phyloP scores from a whole-genome alignment of 306 rosid genomes.

The Senna tora region DNA sequence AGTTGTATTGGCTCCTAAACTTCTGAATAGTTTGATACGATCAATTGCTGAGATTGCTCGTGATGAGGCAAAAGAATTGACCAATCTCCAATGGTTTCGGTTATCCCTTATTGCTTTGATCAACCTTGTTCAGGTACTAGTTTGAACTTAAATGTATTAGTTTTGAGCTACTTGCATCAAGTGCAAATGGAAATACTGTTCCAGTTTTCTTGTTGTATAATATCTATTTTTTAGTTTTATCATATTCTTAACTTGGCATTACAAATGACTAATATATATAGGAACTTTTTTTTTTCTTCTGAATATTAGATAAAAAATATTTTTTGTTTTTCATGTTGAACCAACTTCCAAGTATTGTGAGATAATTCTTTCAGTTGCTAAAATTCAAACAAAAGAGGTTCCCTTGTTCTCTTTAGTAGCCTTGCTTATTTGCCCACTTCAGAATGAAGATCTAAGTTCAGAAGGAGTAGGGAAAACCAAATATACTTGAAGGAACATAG shows the following conservation, averaged over 20 bases:
- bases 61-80: constrained; percentile 59
- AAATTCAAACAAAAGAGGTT: background rate
- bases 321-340: background rate
- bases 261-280: no score
- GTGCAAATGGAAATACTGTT: constrained; percentile 21
- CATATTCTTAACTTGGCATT: constrained; percentile 3
- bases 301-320: background rate
- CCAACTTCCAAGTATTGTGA: background rate
- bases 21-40: constrained; percentile 71
- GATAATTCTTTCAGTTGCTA: background rate
- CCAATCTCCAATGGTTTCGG: constrained; percentile 77
- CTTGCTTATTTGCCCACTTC: background rate
- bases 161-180: constrained; percentile 15
- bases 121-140: constrained; percentile 84
- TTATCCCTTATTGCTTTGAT: constrained; percentile 77
- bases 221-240: constrained; percentile 19
- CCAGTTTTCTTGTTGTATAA: background rate
- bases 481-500: background rate
- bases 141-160: constrained; percentile 2
- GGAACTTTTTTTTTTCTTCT: no score
- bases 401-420: background rate
- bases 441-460: background rate
- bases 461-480: background rate
- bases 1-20: constrained; percentile 73
- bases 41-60: constrained; percentile 72